Base-by-base conservation (phyloP, 2,329 filamentous ascomycete species). In the Lasiodiplodia theobromae region DNA sequence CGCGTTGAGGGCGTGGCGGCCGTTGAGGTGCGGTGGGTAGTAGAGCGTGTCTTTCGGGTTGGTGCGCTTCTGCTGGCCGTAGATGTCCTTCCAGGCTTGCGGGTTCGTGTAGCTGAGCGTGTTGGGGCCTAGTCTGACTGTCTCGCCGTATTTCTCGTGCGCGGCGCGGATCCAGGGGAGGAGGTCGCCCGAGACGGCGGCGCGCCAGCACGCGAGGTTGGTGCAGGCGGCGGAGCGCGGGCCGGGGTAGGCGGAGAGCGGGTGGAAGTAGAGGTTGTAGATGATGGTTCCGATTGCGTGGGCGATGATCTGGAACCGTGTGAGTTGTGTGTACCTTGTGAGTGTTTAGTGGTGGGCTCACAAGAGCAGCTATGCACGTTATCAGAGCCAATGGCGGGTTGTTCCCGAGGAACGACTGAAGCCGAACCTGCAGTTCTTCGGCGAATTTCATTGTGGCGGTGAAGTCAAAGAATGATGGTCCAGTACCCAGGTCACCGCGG, bases 21-120 rank as follows among this genome's bases (percentile, higher is more conserved):
- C 62, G 25, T 51, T 51, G 21, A 51, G 49, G 62, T 54, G 49
- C 0, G 53, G 34, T 8, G 21, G 37, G 16, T 66, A 54, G 47
- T 34, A n/a, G 21, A 66, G 53, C 21, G 21, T 16, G 56, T 28
- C 52, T 0, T 51, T 51, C 0, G n/a, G 11, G 44, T 47, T 47
- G 5, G 40, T 47, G 18, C 18, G 18, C 18, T 4, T 21, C 14
- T 54, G 18, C n/a, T 60, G 56, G 6, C 66, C 66, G 23, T 81
- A 80, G 47, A 84, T 82, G 40, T 84, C 81, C 71, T 79, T 78
- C 78, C 82, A 86, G 2, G 77, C 77, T 2, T 76, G 68, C 25
- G 52, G 23, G 23, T 77, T 73, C 53, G 75, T 79, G 72, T 83
- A 86, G 37, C 38, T 52, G 53, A 67, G 54, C 51, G 84, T 80